phyloP scores from a whole-genome alignment of 2,329 filamentous ascomycete genomes.

The Cadophora gregata region DNA sequence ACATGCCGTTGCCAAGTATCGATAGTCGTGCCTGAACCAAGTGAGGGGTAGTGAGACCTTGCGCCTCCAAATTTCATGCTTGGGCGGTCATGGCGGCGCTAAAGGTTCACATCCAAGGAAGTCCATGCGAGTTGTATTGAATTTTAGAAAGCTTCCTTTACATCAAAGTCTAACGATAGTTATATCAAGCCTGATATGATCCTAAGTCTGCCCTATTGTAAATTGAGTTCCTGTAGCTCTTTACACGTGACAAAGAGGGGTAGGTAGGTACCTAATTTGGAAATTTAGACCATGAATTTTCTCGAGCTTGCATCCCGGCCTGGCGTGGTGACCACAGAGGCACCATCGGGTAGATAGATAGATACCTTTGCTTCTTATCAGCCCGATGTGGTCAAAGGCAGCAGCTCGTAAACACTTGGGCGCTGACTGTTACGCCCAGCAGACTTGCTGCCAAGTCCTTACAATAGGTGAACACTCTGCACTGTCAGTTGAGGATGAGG shows the following conservation, averaged over 20 bases:
- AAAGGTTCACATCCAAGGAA: neutral
- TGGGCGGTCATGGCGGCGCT: neutral
- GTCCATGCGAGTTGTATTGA: neutral
- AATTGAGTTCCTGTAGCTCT: neutral
- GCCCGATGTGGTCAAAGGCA: neutral
- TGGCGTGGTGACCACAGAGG: neutral
- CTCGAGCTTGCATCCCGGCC: neutral
- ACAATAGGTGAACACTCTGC: neutral
- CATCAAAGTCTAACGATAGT: neutral
- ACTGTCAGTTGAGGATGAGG: neutral
- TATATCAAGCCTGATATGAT: neutral
- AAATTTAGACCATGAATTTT: neutral
- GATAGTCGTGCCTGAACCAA: neutral
- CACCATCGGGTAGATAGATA: neutral
- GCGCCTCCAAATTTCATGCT: slow-evolving; percentile 8
- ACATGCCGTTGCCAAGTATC: slow-evolving; percentile 11
- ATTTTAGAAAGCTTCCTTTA: neutral
- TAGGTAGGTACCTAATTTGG: too few species aligned
- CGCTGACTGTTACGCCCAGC: neutral
- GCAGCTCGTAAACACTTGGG: neutral
- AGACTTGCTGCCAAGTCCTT: neutral
- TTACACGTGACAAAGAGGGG: slow-evolving; percentile 1
- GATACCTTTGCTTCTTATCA: neutral
- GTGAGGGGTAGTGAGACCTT: slow-evolving; percentile 18
- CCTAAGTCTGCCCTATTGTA: neutral